A percentile compares a stretch with the other conserved stretches of the same genome.
phyloP scores from a whole-genome alignment of 345 rosid genomes.

The Hevea brasiliensis region DNA sequence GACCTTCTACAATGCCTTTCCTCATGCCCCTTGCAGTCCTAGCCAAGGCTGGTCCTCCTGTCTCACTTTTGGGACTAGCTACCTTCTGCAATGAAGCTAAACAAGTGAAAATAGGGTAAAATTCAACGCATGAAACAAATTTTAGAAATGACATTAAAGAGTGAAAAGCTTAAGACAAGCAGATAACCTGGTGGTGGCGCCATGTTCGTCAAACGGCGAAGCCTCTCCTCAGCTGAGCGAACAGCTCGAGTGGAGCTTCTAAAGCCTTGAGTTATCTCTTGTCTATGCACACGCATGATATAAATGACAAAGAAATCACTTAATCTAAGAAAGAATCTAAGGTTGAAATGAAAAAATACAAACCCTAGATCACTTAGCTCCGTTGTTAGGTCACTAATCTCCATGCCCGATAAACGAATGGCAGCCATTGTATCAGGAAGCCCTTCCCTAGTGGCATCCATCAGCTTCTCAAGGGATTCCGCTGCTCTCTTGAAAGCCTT shows the following conservation, averaged over 20 bases:
- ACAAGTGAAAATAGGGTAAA: conserved; percentile 58
- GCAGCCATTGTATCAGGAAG: conserved; percentile 96
- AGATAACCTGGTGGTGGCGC: conserved; percentile 54
- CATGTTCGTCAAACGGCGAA: conserved; percentile 54
- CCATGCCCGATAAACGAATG: conserved; percentile 85
- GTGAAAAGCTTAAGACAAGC: not conserved
- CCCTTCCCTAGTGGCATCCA: conserved; percentile 87
- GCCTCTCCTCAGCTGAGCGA: conserved; percentile 80
- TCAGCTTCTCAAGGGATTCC: conserved; percentile 76
- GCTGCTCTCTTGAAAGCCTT: conserved; percentile 89
- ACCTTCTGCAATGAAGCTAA: conserved; percentile 75
- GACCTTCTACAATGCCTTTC: conserved; percentile 72
- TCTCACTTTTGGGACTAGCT: conserved; percentile 35
- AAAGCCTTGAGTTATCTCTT: conserved; percentile 82
- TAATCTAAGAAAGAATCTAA: not conserved
- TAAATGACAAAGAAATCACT: conserved; percentile 3
- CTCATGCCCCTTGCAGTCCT: conserved; percentile 50
- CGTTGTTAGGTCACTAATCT: conserved; percentile 86
- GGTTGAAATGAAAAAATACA: conserved; percentile 16
- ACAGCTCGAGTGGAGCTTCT: conserved; percentile 74
- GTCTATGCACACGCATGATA: conserved; percentile 40
- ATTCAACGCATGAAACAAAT: conserved; percentile 21
- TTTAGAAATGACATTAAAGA: not conserved
- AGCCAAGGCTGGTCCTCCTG: conserved; percentile 53
- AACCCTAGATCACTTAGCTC: conserved; percentile 92